phyloP scores from a whole-genome alignment of 164 flowering plant genomes.

The Saururus chinensis region DNA sequence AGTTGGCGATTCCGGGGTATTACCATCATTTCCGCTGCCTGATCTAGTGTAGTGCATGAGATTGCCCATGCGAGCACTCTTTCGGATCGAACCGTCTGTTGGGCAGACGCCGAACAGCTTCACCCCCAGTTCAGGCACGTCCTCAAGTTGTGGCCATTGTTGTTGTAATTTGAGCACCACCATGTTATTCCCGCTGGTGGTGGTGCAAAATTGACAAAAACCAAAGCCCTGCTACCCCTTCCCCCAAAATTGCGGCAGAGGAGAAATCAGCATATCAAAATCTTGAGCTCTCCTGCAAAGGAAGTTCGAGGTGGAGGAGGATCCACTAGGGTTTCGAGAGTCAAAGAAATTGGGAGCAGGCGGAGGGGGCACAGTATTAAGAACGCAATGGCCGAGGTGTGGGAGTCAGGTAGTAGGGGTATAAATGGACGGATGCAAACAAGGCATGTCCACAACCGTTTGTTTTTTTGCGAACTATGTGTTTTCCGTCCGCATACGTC shows the following conservation, averaged over 20 bases:
- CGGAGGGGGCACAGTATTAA: too few relatives aligned
- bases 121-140: conserved; percentile 87
- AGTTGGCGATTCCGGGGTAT: conserved; percentile 39
- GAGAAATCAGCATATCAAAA: background rate
- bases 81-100: conserved; percentile 78
- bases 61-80: too few relatives aligned
- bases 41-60: conserved; percentile 50
- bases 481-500: too few relatives aligned
- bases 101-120: conserved; percentile 81
- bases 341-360: background rate
- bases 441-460: too few relatives aligned
- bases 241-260: conserved; percentile 32
- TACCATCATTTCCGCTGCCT: conserved; percentile 4
- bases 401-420: background rate
- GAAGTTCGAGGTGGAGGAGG: background rate
- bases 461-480: too few relatives aligned
- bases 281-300: background rate
- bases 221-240: conserved; percentile 32
- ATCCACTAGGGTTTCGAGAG: background rate
- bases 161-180: conserved; percentile 78
- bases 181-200: conserved; percentile 61
- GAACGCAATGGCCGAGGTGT: too few relatives aligned
- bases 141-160: conserved; percentile 84
- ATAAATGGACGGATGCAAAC: too few relatives aligned
- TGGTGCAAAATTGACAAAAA: background rate